Percentiles rank a stretch among this genome's conserved stretches.
phyloP scores from a whole-genome alignment of 2,329 filamentous ascomycete genomes.

The Alternaria atra region DNA sequence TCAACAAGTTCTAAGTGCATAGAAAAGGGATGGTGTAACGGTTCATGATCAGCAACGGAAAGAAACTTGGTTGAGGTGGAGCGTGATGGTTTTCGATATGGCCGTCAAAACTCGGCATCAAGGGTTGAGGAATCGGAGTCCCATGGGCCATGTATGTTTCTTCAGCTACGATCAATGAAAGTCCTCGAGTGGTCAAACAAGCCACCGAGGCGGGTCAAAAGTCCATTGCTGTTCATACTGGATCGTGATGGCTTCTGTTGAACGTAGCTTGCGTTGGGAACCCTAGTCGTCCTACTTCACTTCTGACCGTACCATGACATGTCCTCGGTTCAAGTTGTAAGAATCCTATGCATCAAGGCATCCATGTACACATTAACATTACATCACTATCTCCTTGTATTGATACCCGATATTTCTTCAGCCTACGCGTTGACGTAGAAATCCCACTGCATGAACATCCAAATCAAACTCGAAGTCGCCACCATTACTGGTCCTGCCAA shows the following conservation, averaged over 20 bases:
- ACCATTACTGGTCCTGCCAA: constrained; percentile 68
- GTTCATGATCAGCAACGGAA: constrained; percentile 40
- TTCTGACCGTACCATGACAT: background rate
- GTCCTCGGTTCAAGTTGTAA: background rate
- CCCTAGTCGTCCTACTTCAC: background rate
- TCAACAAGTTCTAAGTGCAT: constrained; percentile 91
- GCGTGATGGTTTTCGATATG: constrained; percentile 47
- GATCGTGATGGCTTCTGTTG: constrained; percentile 10
- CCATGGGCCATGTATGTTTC: constrained; percentile 53
- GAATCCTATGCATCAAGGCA: background rate
- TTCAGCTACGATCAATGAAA: constrained; percentile 54
- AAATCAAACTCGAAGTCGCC: constrained; percentile 63
- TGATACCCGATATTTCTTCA: background rate
- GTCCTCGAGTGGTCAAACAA: constrained; percentile 48
- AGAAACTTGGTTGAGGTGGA: constrained; percentile 36
- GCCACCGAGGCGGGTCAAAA: constrained; percentile 51
- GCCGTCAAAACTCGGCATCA: constrained; percentile 50
- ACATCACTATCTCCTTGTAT: background rate
- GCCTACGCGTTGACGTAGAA: constrained; percentile 65
- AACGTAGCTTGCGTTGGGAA: constrained; percentile 2
- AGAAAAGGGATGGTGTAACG: constrained; percentile 37
- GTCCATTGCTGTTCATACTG: constrained; percentile 23
- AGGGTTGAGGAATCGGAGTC: constrained; percentile 52
- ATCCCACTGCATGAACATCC: constrained; percentile 73
- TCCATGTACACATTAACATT: background rate